These are phyloP conservation scores for Dothideomycetes sp. DNA, from an alignment of 2,329 filamentous ascomycete genomes.

Conservation along the genomic window DNA sequence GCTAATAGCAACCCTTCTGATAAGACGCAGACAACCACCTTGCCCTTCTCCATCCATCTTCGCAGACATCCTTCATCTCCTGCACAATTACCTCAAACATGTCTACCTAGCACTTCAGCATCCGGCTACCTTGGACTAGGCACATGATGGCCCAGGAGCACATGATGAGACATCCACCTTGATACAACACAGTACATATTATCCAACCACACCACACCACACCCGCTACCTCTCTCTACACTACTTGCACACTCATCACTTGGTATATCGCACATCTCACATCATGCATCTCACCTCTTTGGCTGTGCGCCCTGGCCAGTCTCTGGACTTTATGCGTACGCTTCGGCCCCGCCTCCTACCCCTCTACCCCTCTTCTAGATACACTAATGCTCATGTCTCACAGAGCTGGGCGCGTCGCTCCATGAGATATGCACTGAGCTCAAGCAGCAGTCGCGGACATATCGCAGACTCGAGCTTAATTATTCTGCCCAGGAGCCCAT, in stretches of 20 bases:
- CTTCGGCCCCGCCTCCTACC: not conserved
- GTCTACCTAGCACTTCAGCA: too few relatives aligned
- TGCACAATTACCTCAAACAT: too few relatives aligned
- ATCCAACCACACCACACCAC: too few relatives aligned
- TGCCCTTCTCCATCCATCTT: too few relatives aligned
- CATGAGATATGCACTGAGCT: constrained; percentile 80
- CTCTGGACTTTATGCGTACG: constrained; percentile 30
- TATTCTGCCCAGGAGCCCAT: constrained; percentile 71
- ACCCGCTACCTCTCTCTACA: too few relatives aligned
- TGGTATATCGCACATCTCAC: not conserved
- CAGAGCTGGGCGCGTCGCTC: constrained; percentile 80
- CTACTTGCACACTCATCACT: too few relatives aligned
- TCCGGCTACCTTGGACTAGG: not conserved
- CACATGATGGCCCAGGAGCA: not conserved
- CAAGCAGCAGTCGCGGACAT: constrained; percentile 75
- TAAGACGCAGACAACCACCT: too few relatives aligned
- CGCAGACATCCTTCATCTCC: too few relatives aligned
- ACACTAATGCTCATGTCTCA: not conserved
- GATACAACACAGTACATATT: not conserved
- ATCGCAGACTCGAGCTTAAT: constrained; percentile 70
- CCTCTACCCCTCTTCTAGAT: not conserved
- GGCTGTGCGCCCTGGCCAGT: constrained; percentile 12
- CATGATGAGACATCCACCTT: not conserved
- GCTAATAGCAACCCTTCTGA: too few relatives aligned
- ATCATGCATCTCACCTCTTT: not conserved